A percentile compares a stretch with the other conserved stretches of the same genome.
Evolutionary conservation across 495 filamentous ascomycete genomes (phyloP).

Genomic region (Penicillium samsonianum): DNA sequence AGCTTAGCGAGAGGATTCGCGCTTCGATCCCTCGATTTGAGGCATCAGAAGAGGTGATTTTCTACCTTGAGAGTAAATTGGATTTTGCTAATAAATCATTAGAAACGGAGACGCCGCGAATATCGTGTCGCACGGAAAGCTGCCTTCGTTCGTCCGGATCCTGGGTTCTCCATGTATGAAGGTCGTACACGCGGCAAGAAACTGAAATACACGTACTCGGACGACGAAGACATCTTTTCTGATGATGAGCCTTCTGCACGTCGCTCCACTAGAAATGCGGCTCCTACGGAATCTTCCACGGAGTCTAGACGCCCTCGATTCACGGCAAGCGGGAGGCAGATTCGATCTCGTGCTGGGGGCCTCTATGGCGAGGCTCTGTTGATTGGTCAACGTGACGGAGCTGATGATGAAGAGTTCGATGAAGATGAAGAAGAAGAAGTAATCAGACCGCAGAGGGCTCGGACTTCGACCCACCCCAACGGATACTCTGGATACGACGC

Average conservation of each 20-base stretch:
- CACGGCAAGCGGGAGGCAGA: conserved; percentile 88
- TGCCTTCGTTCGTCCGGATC: conserved; percentile 83
- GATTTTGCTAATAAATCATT: conserved; percentile 32
- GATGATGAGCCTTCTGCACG: conserved; percentile 65
- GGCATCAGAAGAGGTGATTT: conserved; percentile 80
- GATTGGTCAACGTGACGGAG: conserved; percentile 48
- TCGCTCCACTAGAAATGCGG: conserved; percentile 70
- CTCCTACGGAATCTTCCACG: conserved; percentile 67
- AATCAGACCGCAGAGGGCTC: conserved; percentile 33
- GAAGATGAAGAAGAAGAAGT: conserved; percentile 34
- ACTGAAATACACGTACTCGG: conserved; percentile 92
- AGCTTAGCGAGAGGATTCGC: conserved; percentile 74
- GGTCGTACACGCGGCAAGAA: conserved; percentile 94
- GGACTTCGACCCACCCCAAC: conserved; percentile 38
- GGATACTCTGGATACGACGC: conserved; percentile 54
- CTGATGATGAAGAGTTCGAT: conserved; percentile 27
- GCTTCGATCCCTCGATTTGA: conserved; percentile 90
- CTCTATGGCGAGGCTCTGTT: conserved; percentile 74
- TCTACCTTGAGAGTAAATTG: background rate
- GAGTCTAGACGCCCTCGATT: conserved; percentile 73
- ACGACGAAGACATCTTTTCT: conserved; percentile 79
- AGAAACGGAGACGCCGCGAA: conserved; percentile 92
- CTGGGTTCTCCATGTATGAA: conserved; percentile 91
- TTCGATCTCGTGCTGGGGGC: conserved; percentile 72
- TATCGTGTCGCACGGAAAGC: conserved; percentile 85